phyloP scores from a whole-genome alignment of 139 green algal species.

The Dunaliella primolecta region DNA sequence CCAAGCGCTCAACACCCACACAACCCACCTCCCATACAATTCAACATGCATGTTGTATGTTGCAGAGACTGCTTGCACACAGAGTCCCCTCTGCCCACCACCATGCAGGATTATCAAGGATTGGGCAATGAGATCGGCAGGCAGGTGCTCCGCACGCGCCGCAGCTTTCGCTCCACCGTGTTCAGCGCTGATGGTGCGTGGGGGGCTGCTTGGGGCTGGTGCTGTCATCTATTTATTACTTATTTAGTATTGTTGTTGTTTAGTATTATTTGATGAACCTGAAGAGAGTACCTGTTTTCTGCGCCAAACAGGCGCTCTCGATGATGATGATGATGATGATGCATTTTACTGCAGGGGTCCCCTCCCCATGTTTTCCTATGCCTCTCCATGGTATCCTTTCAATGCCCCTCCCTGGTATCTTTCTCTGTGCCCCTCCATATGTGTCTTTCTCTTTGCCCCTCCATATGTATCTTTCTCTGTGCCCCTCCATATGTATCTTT shows the following conservation, averaged over 20 bases:
- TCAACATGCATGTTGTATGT: too few relatives aligned
- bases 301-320: not conserved
- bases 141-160: constrained; percentile 71
- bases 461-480: too few relatives aligned
- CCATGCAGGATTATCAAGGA: constrained; percentile 65
- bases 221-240: not conserved
- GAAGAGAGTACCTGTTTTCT: too few relatives aligned
- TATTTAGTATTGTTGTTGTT: not conserved
- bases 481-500: too few relatives aligned
- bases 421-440: too few relatives aligned
- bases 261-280: not conserved
- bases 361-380: not conserved
- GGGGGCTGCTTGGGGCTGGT: not conserved
- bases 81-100: too few relatives aligned
- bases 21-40: too few relatives aligned
- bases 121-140: constrained; percentile 70
- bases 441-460: too few relatives aligned
- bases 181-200: constrained; percentile 53
- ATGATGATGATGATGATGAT: not conserved
- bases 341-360: not conserved
- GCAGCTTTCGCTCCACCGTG: constrained; percentile 76
- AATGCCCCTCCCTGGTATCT: too few relatives aligned
- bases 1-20: too few relatives aligned
- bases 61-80: too few relatives aligned
- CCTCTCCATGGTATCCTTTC: too few relatives aligned